Evolutionary conservation across 495 filamentous ascomycete genomes (phyloP).

Genomic region (Penicillium cataractarum): DNA sequence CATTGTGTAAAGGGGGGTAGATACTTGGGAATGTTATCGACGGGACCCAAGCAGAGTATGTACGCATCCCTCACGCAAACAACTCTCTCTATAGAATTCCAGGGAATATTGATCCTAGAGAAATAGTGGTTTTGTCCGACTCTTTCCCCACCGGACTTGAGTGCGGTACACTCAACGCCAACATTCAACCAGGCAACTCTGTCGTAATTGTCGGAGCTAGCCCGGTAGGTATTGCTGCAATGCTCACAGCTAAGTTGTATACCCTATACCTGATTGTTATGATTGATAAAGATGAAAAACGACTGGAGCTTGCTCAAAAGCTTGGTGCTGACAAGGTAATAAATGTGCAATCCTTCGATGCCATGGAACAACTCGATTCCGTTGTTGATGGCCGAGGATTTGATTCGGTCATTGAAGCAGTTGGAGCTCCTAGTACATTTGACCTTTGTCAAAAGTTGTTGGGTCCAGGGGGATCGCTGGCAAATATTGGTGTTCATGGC

Average conservation of each 20-base stretch:
- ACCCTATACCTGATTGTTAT: slow-evolving; percentile 42
- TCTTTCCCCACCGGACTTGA: slow-evolving; percentile 53
- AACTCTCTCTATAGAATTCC: slow-evolving; percentile 44
- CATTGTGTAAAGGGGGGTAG: slow-evolving; percentile 51
- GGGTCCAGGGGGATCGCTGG: slow-evolving; percentile 49
- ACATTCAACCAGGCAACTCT: slow-evolving; percentile 42
- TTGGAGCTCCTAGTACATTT: slow-evolving; percentile 49
- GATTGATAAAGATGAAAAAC: slow-evolving; percentile 43
- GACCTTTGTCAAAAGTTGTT: slow-evolving; percentile 49
- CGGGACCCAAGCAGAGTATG: slow-evolving; percentile 56
- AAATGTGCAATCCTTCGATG: not conserved
- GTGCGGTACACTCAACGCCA: slow-evolving; percentile 48
- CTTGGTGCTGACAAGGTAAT: slow-evolving; percentile 48
- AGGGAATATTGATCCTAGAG: slow-evolving; percentile 36
- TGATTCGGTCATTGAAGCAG: slow-evolving; percentile 57
- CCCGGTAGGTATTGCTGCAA: slow-evolving; percentile 50
- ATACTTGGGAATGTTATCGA: slow-evolving; percentile 47
- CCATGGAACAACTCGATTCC: not conserved
- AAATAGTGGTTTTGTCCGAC: slow-evolving; percentile 47
- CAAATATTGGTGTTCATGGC: slow-evolving; percentile 56
- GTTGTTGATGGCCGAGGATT: slow-evolving; percentile 48
- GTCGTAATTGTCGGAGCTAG: slow-evolving; percentile 55
- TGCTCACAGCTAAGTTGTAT: slow-evolving; percentile 52
- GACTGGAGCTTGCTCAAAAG: slow-evolving; percentile 44
- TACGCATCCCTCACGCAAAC: slow-evolving; percentile 50